phyloP scores from a whole-genome alignment of 345 rosid species.

The Bruguiera parviflora region DNA sequence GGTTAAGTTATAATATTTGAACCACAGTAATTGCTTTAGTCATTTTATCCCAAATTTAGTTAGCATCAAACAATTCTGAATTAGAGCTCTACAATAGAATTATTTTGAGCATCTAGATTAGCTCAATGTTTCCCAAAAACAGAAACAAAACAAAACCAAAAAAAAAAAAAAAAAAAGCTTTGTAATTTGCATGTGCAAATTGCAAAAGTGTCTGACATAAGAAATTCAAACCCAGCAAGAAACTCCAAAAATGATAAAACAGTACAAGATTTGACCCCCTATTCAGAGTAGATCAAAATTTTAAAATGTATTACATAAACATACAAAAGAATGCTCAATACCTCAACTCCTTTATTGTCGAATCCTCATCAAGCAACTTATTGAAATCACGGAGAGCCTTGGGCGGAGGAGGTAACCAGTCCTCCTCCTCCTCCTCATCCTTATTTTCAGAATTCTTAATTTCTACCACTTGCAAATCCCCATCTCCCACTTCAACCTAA shows the following conservation, averaged over 20 bases:
- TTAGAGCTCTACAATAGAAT: neutral
- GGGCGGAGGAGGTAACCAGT: conserved; percentile 75
- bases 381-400: conserved; percentile 25
- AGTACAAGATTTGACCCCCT: neutral
- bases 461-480: conserved; percentile 33
- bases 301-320: no score
- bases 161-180: no score
- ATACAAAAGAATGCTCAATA: conserved; percentile 8
- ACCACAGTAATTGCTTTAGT: no score
- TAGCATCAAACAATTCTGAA: neutral
- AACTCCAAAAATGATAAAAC: neutral
- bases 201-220: neutral
- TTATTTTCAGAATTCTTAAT: conserved; percentile 19
- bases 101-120: neutral
- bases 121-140: no score
- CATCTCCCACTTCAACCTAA: conserved; percentile 34
- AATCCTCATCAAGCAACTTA: conserved; percentile 43
- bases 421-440: conserved; percentile 42
- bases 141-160: no score
- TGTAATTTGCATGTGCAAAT: neutral
- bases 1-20: no score
- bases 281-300: no score
- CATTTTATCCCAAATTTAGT: no score
- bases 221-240: neutral
- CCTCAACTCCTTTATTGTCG: conserved; percentile 67